Evolutionary conservation across 140 eudicot genomes (phyloP).

Genomic region (Cichorium intybus): DNA sequence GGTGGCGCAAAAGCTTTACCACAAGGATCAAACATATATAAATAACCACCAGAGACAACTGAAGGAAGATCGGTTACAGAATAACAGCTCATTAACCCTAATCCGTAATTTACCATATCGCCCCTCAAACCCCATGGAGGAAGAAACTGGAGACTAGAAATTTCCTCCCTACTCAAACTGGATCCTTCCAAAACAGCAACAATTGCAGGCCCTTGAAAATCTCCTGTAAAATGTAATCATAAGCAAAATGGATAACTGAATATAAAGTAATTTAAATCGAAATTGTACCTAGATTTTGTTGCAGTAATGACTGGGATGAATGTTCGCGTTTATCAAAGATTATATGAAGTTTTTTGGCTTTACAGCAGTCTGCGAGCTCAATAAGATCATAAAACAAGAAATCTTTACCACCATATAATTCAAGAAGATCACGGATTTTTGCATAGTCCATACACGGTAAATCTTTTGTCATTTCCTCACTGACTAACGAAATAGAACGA

Average conservation of each 20-base stretch:
- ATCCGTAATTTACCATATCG: constrained; percentile 83
- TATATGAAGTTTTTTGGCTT: constrained; percentile 76
- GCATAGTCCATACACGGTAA: constrained; percentile 87
- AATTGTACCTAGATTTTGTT: constrained; percentile 93
- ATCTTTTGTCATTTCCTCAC: constrained; percentile 95
- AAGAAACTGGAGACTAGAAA: constrained; percentile 86
- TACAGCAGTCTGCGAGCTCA: constrained; percentile 98
- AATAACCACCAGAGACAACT: constrained; percentile 81
- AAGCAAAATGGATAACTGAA: too few relatives aligned
- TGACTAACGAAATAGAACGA: constrained; percentile 79
- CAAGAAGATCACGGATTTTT: constrained; percentile 78
- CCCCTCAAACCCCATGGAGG: constrained; percentile 98
- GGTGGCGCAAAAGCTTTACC: constrained; percentile 74
- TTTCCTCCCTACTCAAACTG: constrained; percentile 85
- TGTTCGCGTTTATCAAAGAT: constrained; percentile 92
- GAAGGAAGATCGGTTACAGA: constrained; percentile 78
- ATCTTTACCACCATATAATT: constrained; percentile 53
- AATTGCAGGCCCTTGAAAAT: constrained; percentile 96
- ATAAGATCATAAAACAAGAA: constrained; percentile 86
- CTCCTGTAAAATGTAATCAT: constrained; percentile 56
- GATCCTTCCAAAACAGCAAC: constrained; percentile 90
- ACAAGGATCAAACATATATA: constrained; percentile 91
- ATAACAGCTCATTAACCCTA: constrained; percentile 89
- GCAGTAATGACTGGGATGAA: constrained; percentile 85
- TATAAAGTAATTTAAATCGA: too few relatives aligned